phyloP scores from a whole-genome alignment of 2,329 filamentous ascomycete species.

The Thelonectria rubi region DNA sequence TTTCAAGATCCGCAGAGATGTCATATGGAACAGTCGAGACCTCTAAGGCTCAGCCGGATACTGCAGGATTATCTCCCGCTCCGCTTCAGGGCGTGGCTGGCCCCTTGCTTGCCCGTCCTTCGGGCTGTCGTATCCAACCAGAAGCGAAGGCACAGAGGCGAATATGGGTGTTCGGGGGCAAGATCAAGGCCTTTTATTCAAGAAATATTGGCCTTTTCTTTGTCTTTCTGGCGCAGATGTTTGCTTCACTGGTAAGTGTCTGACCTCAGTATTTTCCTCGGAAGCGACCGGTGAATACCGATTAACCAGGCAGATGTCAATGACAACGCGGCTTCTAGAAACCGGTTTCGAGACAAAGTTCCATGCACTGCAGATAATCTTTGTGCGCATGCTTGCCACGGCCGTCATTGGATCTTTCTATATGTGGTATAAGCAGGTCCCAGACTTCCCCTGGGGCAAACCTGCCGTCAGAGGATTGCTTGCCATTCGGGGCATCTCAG shows the following conservation, averaged over 20 bases:
- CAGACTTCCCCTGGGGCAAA: slow-evolving; percentile 73
- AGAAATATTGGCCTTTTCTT: slow-evolving; percentile 53
- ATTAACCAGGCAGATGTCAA: slow-evolving; percentile 48
- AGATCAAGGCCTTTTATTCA: slow-evolving; percentile 55
- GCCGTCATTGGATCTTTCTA: slow-evolving; percentile 49
- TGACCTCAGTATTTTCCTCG: too few relatives aligned
- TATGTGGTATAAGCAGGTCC: slow-evolving; percentile 55
- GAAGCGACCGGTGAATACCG: too few relatives aligned
- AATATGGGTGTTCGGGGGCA: background rate
- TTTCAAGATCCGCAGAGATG: background rate
- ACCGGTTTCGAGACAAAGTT: slow-evolving; percentile 49
- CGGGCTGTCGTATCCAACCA: background rate
- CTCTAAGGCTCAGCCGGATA: background rate
- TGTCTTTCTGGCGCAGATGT: slow-evolving; percentile 53
- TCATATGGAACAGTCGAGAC: background rate
- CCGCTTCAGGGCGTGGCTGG: too few relatives aligned
- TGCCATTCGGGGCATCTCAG: slow-evolving; percentile 69
- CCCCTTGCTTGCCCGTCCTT: background rate
- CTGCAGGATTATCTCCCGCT: too few relatives aligned
- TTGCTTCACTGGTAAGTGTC: slow-evolving; percentile 50
- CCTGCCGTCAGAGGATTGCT: slow-evolving; percentile 70
- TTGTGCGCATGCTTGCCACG: slow-evolving; percentile 53
- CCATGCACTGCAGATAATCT: slow-evolving; percentile 54
- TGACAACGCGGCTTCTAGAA: slow-evolving; percentile 50
- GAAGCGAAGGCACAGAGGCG: background rate